A percentile compares a stretch with the other conserved stretches of the same genome.
Conservation (phyloP, 306 rosid species). For the Cucurbita argyrosperma region DNA sequence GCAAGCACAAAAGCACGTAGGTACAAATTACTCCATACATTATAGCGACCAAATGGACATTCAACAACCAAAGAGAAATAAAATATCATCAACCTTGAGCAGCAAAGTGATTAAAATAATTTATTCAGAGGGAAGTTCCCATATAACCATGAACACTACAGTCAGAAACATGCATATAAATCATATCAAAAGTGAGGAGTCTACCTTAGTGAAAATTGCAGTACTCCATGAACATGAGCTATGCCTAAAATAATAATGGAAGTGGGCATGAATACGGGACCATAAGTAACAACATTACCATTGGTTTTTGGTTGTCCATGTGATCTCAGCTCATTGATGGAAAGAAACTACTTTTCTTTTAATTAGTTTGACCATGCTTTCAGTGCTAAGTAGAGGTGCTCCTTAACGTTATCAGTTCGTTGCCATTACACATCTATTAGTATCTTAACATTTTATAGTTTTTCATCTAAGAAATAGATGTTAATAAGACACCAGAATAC, state of each 20-base stretch:
- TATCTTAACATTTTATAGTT: neutral
- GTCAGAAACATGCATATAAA: neutral
- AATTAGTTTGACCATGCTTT: neutral
- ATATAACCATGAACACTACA: neutral
- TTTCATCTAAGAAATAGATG: neutral
- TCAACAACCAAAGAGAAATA: neutral
- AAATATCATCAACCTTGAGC: neutral
- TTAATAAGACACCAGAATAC: neutral
- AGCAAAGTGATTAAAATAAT: neutral
- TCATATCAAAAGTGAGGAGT: neutral
- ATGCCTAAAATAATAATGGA: neutral
- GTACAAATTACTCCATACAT: neutral
- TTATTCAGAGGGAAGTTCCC: neutral
- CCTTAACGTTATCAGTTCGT: neutral
- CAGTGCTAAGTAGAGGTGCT: neutral
- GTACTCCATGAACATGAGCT: neutral
- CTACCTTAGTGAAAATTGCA: neutral
- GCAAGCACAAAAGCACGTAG: slow-evolving; percentile 6
- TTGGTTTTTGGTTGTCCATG: neutral
- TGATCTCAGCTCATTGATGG: neutral
- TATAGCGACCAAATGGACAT: neutral
- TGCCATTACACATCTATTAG: neutral
- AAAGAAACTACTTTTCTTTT: neutral
- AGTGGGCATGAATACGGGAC: neutral
- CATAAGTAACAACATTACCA: neutral